phyloP scores from a whole-genome alignment of 768 basidiomycete genomes.

The Polyporus arcularius region DNA sequence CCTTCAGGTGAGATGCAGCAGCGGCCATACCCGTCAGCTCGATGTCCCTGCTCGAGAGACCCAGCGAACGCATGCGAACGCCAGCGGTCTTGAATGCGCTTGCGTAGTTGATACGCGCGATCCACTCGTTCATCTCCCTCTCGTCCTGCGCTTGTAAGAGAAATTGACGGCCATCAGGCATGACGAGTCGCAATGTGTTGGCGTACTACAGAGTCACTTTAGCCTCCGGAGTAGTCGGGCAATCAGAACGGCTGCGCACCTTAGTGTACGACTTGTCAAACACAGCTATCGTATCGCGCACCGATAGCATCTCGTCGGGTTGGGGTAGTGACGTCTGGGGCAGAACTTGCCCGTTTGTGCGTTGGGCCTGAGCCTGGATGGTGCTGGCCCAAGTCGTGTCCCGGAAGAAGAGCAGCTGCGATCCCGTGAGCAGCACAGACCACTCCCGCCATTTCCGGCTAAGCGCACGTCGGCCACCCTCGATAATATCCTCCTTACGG shows the following conservation, averaged over 20 bases:
- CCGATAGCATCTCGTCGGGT: conserved; percentile 84
- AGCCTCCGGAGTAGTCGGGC: neutral
- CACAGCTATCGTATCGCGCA: conserved; percentile 79
- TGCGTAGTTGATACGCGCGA: conserved; percentile 90
- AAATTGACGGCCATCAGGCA: conserved; percentile 77
- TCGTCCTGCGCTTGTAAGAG: conserved; percentile 75
- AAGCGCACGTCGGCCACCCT: conserved; percentile 73
- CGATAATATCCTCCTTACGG: conserved; percentile 77
- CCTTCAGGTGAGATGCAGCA: conserved; percentile 79
- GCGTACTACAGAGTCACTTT: conserved; percentile 41
- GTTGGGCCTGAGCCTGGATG: conserved; percentile 45
- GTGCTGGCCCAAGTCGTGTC: conserved; percentile 59
- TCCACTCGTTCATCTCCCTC: conserved; percentile 85
- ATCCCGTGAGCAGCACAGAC: conserved; percentile 84
- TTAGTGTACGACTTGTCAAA: conserved; percentile 76
- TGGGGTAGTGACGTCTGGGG: conserved; percentile 51
- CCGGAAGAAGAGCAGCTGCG: conserved; percentile 89
- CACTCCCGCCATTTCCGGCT: conserved; percentile 89
- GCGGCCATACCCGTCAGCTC: conserved; percentile 84
- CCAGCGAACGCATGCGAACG: conserved; percentile 75
- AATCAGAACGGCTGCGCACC: conserved; percentile 43
- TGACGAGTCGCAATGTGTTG: conserved; percentile 75
- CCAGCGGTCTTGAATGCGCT: conserved; percentile 87
- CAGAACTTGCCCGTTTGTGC: conserved; percentile 36
- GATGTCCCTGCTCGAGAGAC: conserved; percentile 69